Percentiles rank a stretch among this genome's conserved stretches.
These are phyloP conservation scores for Chloris gayana DNA, from an alignment of 176 grass and related monocot species.

Conservation along the genomic window DNA sequence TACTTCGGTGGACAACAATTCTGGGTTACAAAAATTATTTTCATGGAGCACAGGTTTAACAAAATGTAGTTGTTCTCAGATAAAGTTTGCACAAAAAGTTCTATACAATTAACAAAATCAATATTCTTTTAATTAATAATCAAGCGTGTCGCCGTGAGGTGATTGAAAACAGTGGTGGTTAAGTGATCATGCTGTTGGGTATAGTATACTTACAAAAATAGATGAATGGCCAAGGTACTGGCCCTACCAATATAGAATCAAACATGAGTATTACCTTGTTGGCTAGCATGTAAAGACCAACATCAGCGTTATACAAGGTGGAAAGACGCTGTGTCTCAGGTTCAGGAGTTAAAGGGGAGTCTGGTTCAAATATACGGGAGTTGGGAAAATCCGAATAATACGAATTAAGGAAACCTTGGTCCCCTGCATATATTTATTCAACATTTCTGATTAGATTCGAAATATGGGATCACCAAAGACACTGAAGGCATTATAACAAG, in stretches of 20 bases:
- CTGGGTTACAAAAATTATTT: neutral
- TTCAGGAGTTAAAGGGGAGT: conserved; percentile 68
- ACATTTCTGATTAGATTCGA: conserved; percentile 19
- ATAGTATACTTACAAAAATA: neutral
- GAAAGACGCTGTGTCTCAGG: conserved; percentile 82
- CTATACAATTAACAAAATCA: neutral
- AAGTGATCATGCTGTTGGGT: neutral
- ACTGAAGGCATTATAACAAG: conserved; percentile 9
- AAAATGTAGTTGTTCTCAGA: conserved; percentile 1
- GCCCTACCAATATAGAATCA: neutral
- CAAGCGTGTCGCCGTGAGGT: neutral
- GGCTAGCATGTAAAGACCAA: conserved; percentile 99
- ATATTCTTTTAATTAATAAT: neutral
- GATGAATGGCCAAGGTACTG: neutral
- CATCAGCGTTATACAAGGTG: conserved; percentile 97
- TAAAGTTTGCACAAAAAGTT: neutral
- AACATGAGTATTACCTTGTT: conserved; percentile 70
- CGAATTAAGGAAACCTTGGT: conserved; percentile 73
- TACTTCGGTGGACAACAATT: neutral
- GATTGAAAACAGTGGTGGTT: neutral
- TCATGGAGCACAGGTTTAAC: neutral
- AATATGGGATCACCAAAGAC: neutral
- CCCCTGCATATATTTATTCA: conserved; percentile 50
- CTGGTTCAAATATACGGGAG: conserved; percentile 84
- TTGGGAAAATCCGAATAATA: conserved; percentile 96